Percentiles rank a stretch among this genome's conserved stretches.
Conservation (phyloP, 805 yeast species). For the Candida quercuum region DNA sequence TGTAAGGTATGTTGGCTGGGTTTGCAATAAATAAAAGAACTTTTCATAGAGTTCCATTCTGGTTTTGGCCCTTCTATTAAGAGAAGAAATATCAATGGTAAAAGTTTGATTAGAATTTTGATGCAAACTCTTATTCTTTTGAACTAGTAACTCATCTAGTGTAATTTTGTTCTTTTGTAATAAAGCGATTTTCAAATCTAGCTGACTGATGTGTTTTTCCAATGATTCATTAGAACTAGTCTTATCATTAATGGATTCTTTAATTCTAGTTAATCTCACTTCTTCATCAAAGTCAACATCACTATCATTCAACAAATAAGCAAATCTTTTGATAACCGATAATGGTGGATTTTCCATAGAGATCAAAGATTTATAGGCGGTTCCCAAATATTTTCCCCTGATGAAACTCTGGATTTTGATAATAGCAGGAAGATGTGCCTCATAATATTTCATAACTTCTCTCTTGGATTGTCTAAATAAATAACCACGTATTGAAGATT, state of each 20-base stretch:
- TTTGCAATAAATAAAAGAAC: constrained; percentile 75
- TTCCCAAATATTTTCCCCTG: constrained; percentile 60
- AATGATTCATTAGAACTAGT: constrained; percentile 66
- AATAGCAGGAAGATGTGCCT: constrained; percentile 49
- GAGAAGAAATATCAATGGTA: constrained; percentile 22
- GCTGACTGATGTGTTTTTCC: constrained; percentile 68
- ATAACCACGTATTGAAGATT: constrained; percentile 48
- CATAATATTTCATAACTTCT: constrained; percentile 42
- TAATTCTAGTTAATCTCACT: constrained; percentile 55
- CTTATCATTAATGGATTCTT: constrained; percentile 63
- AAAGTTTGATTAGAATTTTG: constrained; percentile 1
- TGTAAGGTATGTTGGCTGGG: constrained; percentile 70
- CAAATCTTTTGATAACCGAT: constrained; percentile 69
- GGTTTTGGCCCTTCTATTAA: constrained; percentile 32
- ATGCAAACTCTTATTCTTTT: constrained; percentile 28
- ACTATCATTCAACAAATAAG: constrained; percentile 65
- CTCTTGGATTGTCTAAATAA: constrained; percentile 32
- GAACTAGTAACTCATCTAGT: constrained; percentile 56
- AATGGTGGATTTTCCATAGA: constrained; percentile 73
- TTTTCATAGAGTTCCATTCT: constrained; percentile 70
- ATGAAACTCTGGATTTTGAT: constrained; percentile 71
- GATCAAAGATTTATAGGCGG: constrained; percentile 69
- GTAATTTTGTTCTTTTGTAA: constrained; percentile 76
- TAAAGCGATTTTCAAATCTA: constrained; percentile 73
- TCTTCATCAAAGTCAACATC: constrained; percentile 75